Base-by-base conservation (phyloP, 768 basidiomycete genomes). In the Trametes cubensis region DNA sequence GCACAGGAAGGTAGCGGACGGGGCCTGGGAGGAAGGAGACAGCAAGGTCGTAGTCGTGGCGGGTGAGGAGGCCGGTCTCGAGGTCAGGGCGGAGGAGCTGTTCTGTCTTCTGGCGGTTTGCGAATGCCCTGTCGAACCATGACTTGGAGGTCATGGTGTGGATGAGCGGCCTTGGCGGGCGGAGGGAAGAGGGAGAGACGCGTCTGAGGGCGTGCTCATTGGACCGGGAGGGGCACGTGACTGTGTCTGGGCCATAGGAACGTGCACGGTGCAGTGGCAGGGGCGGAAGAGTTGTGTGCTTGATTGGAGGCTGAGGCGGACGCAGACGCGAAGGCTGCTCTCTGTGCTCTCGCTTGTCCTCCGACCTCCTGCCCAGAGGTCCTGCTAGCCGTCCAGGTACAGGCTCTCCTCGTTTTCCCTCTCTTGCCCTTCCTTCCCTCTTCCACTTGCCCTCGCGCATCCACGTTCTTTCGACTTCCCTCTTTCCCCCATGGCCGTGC, bases 31-130 rank as follows among this genome's bases (percentile, higher is more conserved):
- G 72, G 75, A 88, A 89, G 26, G 69, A 69, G 59, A 77, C 69
- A 4, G 86, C 82, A 13, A 80, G 71, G 0, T 87, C 78, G 70
- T 82, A 88, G 76, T 90, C 88, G 56, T 78, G 80, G 20, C 66
- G 68, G 5, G 80, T 77, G 59, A 86, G 73, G 64, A 77, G 76
- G 17, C 83, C 84, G n/a, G 74, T 69, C 38, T 85, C 81, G 51
- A 79, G 78, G 64, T 86, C 80, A 51, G 84, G 84, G 5, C 76
- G 71, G 23, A 86, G 78, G 44, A 85, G 80, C n/a, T 75, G 56
- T 62, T 85, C 80, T 53, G 79, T 73, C 15, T 66, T 66, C 15
- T 73, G 21, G 54, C 76, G 78, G 14, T 79, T 77, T 48, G 66
- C 64, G 69, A 88, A 87, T 3, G 81, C 83, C 44, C 67, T 62